Percentiles rank a stretch among this genome's conserved stretches.
phyloP scores from a whole-genome alignment of 768 basidiomycete species.

The Ramaria sp. region DNA sequence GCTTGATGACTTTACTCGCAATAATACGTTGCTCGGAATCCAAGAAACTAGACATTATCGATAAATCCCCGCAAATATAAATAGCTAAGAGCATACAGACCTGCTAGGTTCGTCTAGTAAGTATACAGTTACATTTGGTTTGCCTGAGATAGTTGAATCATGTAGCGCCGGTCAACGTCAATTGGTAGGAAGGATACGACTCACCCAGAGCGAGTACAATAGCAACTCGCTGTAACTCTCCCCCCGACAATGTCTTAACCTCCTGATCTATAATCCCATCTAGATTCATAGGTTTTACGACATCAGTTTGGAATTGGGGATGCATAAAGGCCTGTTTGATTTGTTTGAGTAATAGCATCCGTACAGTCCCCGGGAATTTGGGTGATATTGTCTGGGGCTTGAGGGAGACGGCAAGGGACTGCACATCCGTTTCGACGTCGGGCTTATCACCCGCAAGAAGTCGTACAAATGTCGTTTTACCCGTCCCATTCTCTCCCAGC shows the following conservation, averaged over 20 bases:
- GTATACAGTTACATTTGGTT: slow-evolving; percentile 77
- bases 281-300: slow-evolving; percentile 93
- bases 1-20: slow-evolving; percentile 95
- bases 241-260: slow-evolving; percentile 95
- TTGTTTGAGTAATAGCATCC: slow-evolving; percentile 87
- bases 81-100: slow-evolving; percentile 26
- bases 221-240: slow-evolving; percentile 95
- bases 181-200: slow-evolving; percentile 9
- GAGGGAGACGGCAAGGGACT: slow-evolving; percentile 78
- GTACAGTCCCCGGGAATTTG: slow-evolving; percentile 94
- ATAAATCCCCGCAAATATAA: slow-evolving; percentile 1
- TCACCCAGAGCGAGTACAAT: slow-evolving; percentile 85
- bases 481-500: slow-evolving; percentile 98
- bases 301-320: slow-evolving; percentile 98
- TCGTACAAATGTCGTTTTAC: slow-evolving; percentile 97
- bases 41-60: slow-evolving; percentile 55
- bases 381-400: slow-evolving; percentile 99
- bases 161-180: slow-evolving; percentile 5
- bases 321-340: slow-evolving; percentile 97
- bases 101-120: slow-evolving; percentile 91
- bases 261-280: slow-evolving; percentile 96
- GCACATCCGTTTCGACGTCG: slow-evolving; percentile 73
- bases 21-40: slow-evolving; percentile 99
- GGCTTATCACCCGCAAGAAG: slow-evolving; percentile 89
- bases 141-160: slow-evolving; percentile 30